Conservation (phyloP, 352 stramenopile genomes). For the Phytophthora quininea region DNA sequence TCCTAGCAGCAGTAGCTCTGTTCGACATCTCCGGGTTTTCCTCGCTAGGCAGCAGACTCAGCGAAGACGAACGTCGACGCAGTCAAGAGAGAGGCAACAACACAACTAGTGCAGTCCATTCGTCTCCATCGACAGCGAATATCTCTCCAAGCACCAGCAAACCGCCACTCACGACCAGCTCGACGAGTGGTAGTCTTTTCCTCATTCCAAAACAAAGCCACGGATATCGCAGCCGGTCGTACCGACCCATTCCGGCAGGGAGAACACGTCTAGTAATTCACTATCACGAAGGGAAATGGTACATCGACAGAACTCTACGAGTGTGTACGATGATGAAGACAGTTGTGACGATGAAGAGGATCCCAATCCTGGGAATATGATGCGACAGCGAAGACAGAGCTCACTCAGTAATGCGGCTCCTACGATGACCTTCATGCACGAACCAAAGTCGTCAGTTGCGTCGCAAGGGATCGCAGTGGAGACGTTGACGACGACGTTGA, state of each 20-base stretch:
- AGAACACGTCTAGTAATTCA: slow-evolving; percentile 2
- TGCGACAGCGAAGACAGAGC: slow-evolving; percentile 47
- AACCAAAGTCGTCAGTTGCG: slow-evolving; percentile 47
- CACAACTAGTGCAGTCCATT: not conserved
- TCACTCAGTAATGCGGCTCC: slow-evolving; percentile 5
- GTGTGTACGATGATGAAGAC: slow-evolving; percentile 8
- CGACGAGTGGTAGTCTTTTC: slow-evolving; percentile 12
- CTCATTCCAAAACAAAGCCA: slow-evolving; percentile 10
- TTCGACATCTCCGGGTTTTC: slow-evolving; percentile 91
- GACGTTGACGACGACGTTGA: slow-evolving; percentile 73
- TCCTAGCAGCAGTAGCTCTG: slow-evolving; percentile 71
- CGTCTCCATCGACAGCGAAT: slow-evolving; percentile 3
- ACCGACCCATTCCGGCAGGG: slow-evolving; percentile 13
- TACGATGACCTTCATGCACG: slow-evolving; percentile 53
- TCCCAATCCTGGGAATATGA: slow-evolving; percentile 38
- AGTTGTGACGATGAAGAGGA: slow-evolving; percentile 17
- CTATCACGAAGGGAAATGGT: slow-evolving; percentile 17
- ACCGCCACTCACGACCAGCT: slow-evolving; percentile 4
- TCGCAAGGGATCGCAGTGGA: slow-evolving; percentile 73
- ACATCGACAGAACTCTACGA: slow-evolving; percentile 4
- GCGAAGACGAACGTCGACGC: slow-evolving; percentile 58
- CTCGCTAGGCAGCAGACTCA: slow-evolving; percentile 75
- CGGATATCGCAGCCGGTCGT: slow-evolving; percentile 23
- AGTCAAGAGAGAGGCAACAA: slow-evolving; percentile 29
- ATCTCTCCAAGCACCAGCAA: slow-evolving; percentile 4